Evolutionary conservation across 805 yeast genomes (phyloP), one percentile per base, ranked within the genome.

Genomic region (Metschnikowia cubensis): DNA sequence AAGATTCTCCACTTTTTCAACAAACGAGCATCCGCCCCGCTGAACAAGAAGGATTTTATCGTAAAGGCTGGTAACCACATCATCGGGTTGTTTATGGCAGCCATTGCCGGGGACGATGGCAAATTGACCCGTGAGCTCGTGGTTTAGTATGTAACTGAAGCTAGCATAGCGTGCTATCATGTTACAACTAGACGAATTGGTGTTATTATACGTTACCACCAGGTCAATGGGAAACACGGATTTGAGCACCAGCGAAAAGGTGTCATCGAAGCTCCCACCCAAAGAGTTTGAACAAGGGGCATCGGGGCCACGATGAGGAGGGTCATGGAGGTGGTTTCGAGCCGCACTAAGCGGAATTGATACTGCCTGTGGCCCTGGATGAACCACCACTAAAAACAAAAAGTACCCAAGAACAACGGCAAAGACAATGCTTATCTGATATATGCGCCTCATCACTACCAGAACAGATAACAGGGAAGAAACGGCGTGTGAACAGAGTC

Each of bases 11-110:
- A 82, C 77, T 57, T 83, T 83, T 14, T 71, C 71, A 43, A 76
- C 80, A 59, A 82, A 79, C 20, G 81, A 73, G 64, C 85, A 81
- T 3, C 69, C 75, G 5, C 85, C 85, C n/a, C 84, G 49, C 8
- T 42, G 49, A 8, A 57, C 60, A 13, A 58, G 38, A 11, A 58
- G 44, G 14, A 67, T 59, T 50, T 70, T 67, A 47, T 63, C 59
- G 32, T 51, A 43, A 49, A 55, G 61, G 6, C 58, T 54, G 3
- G 52, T 45, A n/a, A 36, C 49, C 29, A 35, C 29, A 8, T 36
- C 21, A 2, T 43, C 53, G n/a, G 58, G 45, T 6, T 59, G 39
- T 4, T 51, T 55, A 6, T 52, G 47, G 53, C 77, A 73, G 10
- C 68, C 76, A 46, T 64, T 54, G 25, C 54, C 52, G 6, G 67